These are phyloP conservation scores for Nitzschia sp. DNA, from an alignment of 108 stramenopile species.

Conservation along the genomic window DNA sequence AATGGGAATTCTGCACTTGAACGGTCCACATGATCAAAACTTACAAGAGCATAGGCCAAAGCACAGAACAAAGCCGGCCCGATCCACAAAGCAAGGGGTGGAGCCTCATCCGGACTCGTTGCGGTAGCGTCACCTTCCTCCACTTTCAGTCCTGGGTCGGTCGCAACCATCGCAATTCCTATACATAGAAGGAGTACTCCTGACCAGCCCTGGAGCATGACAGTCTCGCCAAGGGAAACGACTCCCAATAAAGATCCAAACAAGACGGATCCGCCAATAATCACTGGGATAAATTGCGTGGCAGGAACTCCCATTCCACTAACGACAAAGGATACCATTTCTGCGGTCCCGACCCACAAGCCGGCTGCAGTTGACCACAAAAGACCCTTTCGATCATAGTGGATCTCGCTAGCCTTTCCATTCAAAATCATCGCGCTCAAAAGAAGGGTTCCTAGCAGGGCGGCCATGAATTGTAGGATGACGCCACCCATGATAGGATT, in stretches of 20 bases:
- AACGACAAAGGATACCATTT: conserved; percentile 22
- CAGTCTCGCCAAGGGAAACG: conserved; percentile 38
- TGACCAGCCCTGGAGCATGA: conserved; percentile 53
- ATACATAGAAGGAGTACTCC: conserved; percentile 49
- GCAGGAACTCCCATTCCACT: conserved; percentile 63
- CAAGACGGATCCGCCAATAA: conserved; percentile 70
- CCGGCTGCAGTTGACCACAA: conserved; percentile 44
- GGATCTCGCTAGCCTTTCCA: conserved; percentile 9
- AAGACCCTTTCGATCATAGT: conserved; percentile 37
- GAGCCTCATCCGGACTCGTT: neutral
- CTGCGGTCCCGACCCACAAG: conserved; percentile 42
- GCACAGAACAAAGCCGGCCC: conserved; percentile 62
- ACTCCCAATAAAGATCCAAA: conserved; percentile 59
- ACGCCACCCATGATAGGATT: conserved; percentile 65
- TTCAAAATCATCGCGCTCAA: conserved; percentile 4
- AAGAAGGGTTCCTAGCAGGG: conserved; percentile 47
- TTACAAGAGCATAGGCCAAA: conserved; percentile 51
- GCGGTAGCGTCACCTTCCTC: neutral
- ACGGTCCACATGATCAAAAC: neutral
- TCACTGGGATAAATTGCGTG: conserved; percentile 61
- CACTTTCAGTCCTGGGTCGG: conserved; percentile 35
- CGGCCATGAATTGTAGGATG: conserved; percentile 70
- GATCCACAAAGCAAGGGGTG: conserved; percentile 50
- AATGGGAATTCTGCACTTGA: neutral
- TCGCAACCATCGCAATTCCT: conserved; percentile 58